A percentile compares a stretch with the other conserved stretches of the same genome.
These are phyloP conservation scores for Plectosphaerella cucumerina DNA, from an alignment of 2,329 filamentous ascomycete genomes.

Conservation along the genomic window DNA sequence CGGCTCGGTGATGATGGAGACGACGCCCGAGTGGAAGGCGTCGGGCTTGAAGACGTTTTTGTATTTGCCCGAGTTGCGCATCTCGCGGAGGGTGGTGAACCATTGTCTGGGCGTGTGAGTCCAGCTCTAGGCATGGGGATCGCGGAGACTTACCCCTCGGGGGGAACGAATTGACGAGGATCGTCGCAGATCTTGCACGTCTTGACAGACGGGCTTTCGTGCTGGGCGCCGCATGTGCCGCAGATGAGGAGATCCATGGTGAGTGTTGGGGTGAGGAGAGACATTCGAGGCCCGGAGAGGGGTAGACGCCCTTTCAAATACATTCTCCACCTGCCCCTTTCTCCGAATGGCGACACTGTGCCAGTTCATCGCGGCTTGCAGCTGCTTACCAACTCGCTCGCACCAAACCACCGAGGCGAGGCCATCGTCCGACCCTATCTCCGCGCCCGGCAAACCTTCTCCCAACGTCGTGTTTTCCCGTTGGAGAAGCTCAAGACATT, in stretches of 20 bases:
- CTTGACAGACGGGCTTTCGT: slow-evolving; percentile 41
- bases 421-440: too few species aligned
- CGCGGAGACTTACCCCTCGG: slow-evolving; percentile 2
- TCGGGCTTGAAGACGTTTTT: slow-evolving; percentile 51
- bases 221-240: slow-evolving; percentile 68
- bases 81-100: slow-evolving; percentile 56
- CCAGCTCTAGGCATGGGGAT: slow-evolving; percentile 6
- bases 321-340: too few species aligned
- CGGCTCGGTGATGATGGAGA: slow-evolving; percentile 45
- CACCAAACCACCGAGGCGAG: too few species aligned
- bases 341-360: too few species aligned
- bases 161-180: slow-evolving; percentile 64
- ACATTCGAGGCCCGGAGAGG: too few species aligned
- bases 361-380: too few species aligned
- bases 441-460: too few species aligned
- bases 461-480: too few species aligned
- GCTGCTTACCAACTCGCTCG: too few species aligned
- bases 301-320: too few species aligned
- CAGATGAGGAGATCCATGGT: slow-evolving; percentile 47
- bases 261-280: neutral
- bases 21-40: slow-evolving; percentile 36
- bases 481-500: too few species aligned
- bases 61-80: slow-evolving; percentile 34
- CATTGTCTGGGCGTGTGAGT: slow-evolving; percentile 47
- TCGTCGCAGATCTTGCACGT: slow-evolving; percentile 72